Base-by-base conservation (phyloP, 805 yeast genomes). In the Barnettozyma sp. region DNA sequence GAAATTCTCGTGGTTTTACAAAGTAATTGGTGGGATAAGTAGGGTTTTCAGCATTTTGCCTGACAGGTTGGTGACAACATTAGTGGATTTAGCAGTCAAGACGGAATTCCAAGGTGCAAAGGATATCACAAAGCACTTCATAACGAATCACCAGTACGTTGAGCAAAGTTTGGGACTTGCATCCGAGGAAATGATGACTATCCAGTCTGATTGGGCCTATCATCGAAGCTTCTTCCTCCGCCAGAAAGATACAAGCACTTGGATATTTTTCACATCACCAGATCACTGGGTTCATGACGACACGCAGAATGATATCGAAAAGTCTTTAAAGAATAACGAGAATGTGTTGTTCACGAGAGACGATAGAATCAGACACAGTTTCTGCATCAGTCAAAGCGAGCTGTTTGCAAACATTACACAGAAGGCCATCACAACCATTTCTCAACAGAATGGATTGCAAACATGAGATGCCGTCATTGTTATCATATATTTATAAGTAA, bases 281-380 rank as follows among this genome's bases (percentile, higher is more conserved):
- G 90, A 81, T 50, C 75, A 76, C 49, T 81, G 88, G 88, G 78
- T 81, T 3, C 62, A 64, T 37, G 63, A 69, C 32, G 56, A 49
- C 21, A 71, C 84, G 2, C 64, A 82, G 30, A 62, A 63, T 2
- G 54, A 55, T 21, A 36, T 77, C 3, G 48, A 71, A 24, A 41
- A 57, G 9, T 55, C 62, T 26, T 66, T 68, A 44, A 53, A 59
- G 17, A 52, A 54, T 24, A 45, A 48, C 14, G 34, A 35, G 3
- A 56, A 59, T 24, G 52, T 59, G 1, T 41, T 45, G 6, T 53
- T 68, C 18, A 47, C 47, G 8, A 57, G 58, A 7, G 49, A 59
- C 14, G 59, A 61, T 38, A 43, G 41, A 18, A 66, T 76, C 22
- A 60, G 66, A 7, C 86, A 79, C 50, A 68, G 81, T 26, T 78